Evolutionary conservation across 345 rosid genomes (phyloP).

Genomic region (Hibiscus trionum): DNA sequence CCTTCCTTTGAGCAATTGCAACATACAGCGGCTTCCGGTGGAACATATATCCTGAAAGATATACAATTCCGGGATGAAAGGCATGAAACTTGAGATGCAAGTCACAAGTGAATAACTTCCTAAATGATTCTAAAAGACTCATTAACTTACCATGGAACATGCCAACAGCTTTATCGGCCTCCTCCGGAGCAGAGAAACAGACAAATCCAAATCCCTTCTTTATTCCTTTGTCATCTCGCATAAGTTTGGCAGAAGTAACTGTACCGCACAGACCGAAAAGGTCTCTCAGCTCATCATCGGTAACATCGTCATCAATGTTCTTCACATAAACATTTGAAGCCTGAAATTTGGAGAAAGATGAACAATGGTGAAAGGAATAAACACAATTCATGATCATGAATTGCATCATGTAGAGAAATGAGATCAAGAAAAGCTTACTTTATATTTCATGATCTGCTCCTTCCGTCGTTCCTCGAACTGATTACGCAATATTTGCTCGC

Average conservation of each 20-base stretch:
- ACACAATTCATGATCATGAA: neutral
- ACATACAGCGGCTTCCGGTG: slow-evolving; percentile 60
- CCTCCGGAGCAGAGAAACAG: slow-evolving; percentile 58
- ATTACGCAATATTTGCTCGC: slow-evolving; percentile 39
- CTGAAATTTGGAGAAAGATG: slow-evolving; percentile 25
- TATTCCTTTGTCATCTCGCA: slow-evolving; percentile 62
- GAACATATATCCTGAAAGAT: slow-evolving; percentile 41
- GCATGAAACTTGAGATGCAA: neutral
- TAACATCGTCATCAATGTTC: slow-evolving; percentile 48
- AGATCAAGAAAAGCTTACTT: slow-evolving; percentile 21
- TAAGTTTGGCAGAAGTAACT: slow-evolving; percentile 51
- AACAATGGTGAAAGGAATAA: neutral
- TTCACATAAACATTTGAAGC: slow-evolving; percentile 65
- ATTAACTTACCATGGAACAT: slow-evolving; percentile 39
- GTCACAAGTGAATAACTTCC: neutral
- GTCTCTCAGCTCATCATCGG: slow-evolving; percentile 56
- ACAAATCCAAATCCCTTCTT: slow-evolving; percentile 78
- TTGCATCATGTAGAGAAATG: neutral
- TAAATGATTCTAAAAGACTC: neutral
- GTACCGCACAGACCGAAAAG: slow-evolving; percentile 58
- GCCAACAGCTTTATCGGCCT: slow-evolving; percentile 51
- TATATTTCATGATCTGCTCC: slow-evolving; percentile 41
- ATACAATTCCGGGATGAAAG: no score
- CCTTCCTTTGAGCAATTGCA: slow-evolving; percentile 73
- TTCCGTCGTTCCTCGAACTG: slow-evolving; percentile 53